These are phyloP conservation scores for Chaetomiaceae sp. DNA, from an alignment of 2,329 filamentous ascomycete species.

Conservation along the genomic window DNA sequence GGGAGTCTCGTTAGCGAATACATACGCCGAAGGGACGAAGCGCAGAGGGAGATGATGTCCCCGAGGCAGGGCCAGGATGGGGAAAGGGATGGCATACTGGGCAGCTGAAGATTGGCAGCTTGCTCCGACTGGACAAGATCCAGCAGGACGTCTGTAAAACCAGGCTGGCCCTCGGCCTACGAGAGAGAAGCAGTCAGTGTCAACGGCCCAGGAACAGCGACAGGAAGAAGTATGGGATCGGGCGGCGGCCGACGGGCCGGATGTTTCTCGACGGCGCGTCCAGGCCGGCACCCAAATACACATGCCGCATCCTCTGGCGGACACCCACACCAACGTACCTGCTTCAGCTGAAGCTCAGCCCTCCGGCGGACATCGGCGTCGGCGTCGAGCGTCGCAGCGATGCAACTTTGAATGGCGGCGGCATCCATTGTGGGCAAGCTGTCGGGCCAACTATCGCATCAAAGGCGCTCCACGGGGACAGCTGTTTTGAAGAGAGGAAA, in stretches of 20 bases:
- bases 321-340: slow-evolving; percentile 50
- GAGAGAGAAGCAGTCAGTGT: slow-evolving; percentile 22
- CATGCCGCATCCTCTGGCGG: not conserved
- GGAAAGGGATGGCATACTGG: slow-evolving; percentile 60
- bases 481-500: slow-evolving; percentile 15
- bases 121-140: slow-evolving; percentile 88
- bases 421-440: slow-evolving; percentile 60
- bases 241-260: not conserved
- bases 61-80: not conserved
- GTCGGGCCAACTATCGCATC: slow-evolving; percentile 25
- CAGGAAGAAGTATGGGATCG: slow-evolving; percentile 6
- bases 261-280: slow-evolving; percentile 6
- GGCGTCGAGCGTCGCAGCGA: slow-evolving; percentile 69
- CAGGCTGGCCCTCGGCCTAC: slow-evolving; percentile 83
- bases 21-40: not conserved
- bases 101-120: slow-evolving; percentile 77
- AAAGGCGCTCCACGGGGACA: slow-evolving; percentile 18
- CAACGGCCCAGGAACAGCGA: slow-evolving; percentile 15
- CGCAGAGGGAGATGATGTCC: not conserved
- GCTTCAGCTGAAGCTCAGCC: slow-evolving; percentile 77
- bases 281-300: not conserved
- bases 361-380: slow-evolving; percentile 71
- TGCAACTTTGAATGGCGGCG: slow-evolving; percentile 68
- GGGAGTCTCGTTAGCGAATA: slow-evolving; percentile 23
- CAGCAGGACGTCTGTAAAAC: slow-evolving; percentile 85